These are phyloP conservation scores for Cystofilobasidium ferigula DNA, from an alignment of 768 basidiomycete species.

Conservation along the genomic window DNA sequence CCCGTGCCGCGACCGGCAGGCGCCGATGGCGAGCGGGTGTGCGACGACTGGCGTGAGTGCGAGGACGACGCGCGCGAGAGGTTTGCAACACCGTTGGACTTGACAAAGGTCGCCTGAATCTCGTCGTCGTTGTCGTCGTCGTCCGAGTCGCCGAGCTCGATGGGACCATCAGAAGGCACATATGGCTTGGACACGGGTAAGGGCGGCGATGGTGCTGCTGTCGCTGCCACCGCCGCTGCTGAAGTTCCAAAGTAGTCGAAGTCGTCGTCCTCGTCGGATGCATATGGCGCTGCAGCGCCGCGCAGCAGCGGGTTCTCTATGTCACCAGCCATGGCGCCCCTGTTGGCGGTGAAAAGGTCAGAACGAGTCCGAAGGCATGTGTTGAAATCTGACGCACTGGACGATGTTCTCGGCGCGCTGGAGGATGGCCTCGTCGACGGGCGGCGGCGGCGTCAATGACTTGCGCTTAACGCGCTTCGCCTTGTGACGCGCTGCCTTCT, in stretches of 20 bases:
- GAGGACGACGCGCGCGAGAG: background rate
- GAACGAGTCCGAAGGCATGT: background rate
- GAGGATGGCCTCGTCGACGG: background rate
- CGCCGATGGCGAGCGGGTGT: background rate
- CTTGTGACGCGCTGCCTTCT: background rate
- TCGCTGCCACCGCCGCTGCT: background rate
- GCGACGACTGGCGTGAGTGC: background rate
- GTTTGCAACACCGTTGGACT: too few relatives aligned
- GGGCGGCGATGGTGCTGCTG: background rate
- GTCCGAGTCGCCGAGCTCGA: slow-evolving; percentile 4
- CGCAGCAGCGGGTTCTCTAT: background rate
- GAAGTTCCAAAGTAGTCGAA: background rate
- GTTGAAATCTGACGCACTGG: background rate
- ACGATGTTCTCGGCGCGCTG: background rate
- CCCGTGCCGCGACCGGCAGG: background rate
- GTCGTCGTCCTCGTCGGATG: background rate
- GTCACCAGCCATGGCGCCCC: background rate
- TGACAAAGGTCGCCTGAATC: background rate
- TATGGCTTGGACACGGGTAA: background rate
- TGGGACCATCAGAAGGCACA: background rate
- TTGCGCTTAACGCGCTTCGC: background rate
- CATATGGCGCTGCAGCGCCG: background rate
- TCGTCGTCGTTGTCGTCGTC: background rate
- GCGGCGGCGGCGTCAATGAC: background rate
- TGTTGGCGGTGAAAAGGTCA: background rate